These are phyloP conservation scores for Mycena belliarum DNA, from an alignment of 768 basidiomycete genomes.

Conservation along the genomic window DNA sequence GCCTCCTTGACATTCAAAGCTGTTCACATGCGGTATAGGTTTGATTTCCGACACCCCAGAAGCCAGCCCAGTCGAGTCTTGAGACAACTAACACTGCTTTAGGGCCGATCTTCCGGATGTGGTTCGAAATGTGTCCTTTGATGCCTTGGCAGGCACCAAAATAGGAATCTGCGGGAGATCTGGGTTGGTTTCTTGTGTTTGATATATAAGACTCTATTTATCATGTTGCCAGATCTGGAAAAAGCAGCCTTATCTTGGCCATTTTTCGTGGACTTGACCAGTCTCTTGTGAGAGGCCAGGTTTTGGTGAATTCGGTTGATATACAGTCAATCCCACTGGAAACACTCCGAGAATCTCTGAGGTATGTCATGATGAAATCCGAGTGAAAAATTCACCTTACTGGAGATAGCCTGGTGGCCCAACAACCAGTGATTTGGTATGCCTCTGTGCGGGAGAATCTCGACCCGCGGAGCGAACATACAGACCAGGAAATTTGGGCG, in stretches of 20 bases:
- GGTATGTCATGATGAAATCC: background rate
- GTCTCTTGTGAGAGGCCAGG: background rate
- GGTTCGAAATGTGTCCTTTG: constrained; percentile 8
- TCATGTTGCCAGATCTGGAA: background rate
- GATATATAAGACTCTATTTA: background rate
- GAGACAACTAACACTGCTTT: background rate
- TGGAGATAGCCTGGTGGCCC: constrained; percentile 1
- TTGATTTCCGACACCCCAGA: background rate
- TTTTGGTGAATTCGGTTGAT: background rate
- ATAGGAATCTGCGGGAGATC: constrained; percentile 8
- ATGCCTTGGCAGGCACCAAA: constrained; percentile 5
- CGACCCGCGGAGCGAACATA: background rate
- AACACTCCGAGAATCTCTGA: background rate
- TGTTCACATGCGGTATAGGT: constrained; percentile 15
- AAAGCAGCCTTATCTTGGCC: constrained; percentile 6
- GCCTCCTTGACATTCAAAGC: constrained; percentile 8
- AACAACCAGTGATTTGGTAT: constrained; percentile 4
- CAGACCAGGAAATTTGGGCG: constrained; percentile 7
- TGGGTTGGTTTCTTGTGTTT: background rate
- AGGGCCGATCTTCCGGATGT: constrained; percentile 3
- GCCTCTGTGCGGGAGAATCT: constrained; percentile 3
- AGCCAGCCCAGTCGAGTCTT: background rate
- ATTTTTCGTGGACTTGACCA: constrained; percentile 6
- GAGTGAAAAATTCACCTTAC: background rate
- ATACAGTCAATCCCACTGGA: background rate